A percentile compares a stretch with the other conserved stretches of the same genome.
Conservation (phyloP, 169 alveolate species). For the Plasmodium billcollinsi region DNA sequence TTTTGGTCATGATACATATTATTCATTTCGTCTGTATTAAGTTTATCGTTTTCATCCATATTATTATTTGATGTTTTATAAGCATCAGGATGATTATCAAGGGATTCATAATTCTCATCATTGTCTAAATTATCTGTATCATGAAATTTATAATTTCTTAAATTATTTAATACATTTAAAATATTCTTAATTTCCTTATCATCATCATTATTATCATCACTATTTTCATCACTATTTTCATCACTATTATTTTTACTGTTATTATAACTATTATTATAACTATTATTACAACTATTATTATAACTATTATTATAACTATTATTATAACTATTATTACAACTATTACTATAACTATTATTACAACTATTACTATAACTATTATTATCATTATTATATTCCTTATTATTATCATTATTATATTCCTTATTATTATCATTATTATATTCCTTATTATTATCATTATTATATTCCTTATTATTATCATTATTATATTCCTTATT, state of each 20-base stretch:
- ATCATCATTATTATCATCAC: conserved; percentile 43
- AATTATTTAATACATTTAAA: conserved; percentile 41
- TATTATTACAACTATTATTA: too few relatives aligned
- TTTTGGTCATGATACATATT: conserved; percentile 19
- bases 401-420: not conserved
- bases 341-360: too few relatives aligned
- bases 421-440: not conserved
- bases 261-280: too few relatives aligned
- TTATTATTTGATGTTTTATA: not conserved
- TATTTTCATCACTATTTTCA: not conserved
- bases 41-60: conserved; percentile 17
- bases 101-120: conserved; percentile 36
- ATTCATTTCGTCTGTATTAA: conserved; percentile 3
- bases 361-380: not conserved
- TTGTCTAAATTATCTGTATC: conserved; percentile 49
- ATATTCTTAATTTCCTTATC: conserved; percentile 62
- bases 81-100: conserved; percentile 21
- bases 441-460: not conserved
- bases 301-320: too few relatives aligned
- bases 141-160: conserved; percentile 58
- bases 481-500: not conserved
- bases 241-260: too few relatives aligned
- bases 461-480: too few relatives aligned
- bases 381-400: not conserved
- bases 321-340: too few relatives aligned